A percentile compares a stretch with the other conserved stretches of the same genome.
Evolutionary conservation across 441 rosid genomes (phyloP).

Genomic region (Bruguiera hainesii): DNA sequence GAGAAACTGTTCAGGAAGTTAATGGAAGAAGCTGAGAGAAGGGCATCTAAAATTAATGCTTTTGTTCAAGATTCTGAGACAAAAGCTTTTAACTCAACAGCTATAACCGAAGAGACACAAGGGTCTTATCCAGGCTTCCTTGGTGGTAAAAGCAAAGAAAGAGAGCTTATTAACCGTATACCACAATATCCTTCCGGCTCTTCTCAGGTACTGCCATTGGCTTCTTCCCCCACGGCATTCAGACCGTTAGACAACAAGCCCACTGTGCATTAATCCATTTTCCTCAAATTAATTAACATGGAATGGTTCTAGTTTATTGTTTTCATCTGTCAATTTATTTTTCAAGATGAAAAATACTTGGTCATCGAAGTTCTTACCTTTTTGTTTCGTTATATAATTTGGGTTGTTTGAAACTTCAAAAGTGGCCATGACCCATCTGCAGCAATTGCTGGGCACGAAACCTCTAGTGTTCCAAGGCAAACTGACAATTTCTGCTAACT

Average conservation of each 20-base stretch:
- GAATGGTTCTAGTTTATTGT: conserved; percentile 13
- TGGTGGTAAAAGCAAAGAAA: conserved; percentile 35
- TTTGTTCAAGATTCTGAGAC: conserved; percentile 28
- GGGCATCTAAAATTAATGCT: conserved; percentile 16
- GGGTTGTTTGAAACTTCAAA: conserved; percentile 4
- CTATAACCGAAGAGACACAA: conserved; percentile 20
- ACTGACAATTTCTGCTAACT: conserved; percentile 23
- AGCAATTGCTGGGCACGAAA: conserved; percentile 13
- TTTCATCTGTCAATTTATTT: conserved; percentile 12
- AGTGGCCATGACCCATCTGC: conserved; percentile 11
- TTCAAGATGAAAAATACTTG: conserved; percentile 14
- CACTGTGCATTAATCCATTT: conserved; percentile 22
- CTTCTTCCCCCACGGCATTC: conserved; percentile 55
- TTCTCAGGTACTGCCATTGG: conserved; percentile 67
- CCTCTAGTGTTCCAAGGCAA: conserved; percentile 21
- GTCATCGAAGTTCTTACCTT: conserved; percentile 11
- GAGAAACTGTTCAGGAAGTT: conserved; percentile 59
- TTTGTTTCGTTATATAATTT: neutral
- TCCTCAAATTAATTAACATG: conserved; percentile 14
- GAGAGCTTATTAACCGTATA: conserved; percentile 32
- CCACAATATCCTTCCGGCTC: conserved; percentile 42
- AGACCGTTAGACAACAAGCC: conserved; percentile 39
- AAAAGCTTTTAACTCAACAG: conserved; percentile 22
- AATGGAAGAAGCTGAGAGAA: conserved; percentile 52
- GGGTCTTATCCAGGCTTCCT: conserved; percentile 62